Evolutionary conservation across 805 yeast genomes (phyloP), one percentile per base, ranked within the genome.

Genomic region (Saccharomycopsis schoenii): DNA sequence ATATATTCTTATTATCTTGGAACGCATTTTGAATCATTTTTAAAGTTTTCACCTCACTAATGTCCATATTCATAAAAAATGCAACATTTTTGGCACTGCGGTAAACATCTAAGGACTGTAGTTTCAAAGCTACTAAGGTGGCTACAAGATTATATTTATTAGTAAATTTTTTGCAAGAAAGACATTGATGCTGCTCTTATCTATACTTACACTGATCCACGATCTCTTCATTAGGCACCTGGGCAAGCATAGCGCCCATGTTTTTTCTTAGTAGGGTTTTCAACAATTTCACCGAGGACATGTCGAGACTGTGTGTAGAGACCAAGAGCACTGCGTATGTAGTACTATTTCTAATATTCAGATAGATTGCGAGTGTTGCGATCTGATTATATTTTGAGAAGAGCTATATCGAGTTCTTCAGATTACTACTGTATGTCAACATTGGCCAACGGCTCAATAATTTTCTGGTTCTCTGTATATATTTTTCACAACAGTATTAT

Each of bases 61-160:
- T 65, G 1, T 86, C 89, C 91, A 92, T 86, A 69, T 81, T 83
- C 88, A 91, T 81, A 68, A 82, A 92, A 37, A 89, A 68, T 0
- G 86, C 97, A 1, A 91, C 70, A 3, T 70, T 75, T 10, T 68
- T 66, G 0, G 91, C 82, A 0, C 65, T 58, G 58, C 69, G 65
- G 66, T 83, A 84, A 51, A 70, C 74, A 10, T 29, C 39, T n/a
- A 60, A 36, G 40, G 58, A 59, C 15, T 61, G 52, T 15, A 63
- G 55, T 19, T 47, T 57, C 12, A 25, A 21, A 5, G 62, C 57
- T 47, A 25, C 10, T 11, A 24, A 24, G 52, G 52, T 47, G 12
- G 52, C 52, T 47, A 47, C 25, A 47, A 19, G 29, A 52, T 52
- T 17, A 34, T 34, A 34, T 29, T n/a, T 34, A n/a, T 52, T n/a